Conservation (phyloP, 73 alveolate genomes). For the Diophrys sp. region DNA sequence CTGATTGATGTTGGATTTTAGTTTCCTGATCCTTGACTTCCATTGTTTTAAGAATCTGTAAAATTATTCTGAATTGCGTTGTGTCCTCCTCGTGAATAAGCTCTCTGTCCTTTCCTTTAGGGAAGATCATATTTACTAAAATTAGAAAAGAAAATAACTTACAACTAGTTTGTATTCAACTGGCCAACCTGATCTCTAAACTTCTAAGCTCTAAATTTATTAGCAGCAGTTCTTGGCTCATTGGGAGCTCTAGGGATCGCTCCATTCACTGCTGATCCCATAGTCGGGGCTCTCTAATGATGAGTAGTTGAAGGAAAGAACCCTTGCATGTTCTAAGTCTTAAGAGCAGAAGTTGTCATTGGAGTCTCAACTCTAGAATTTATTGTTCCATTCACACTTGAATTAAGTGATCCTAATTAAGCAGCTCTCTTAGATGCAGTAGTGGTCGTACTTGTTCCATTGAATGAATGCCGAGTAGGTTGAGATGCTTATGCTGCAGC, state of each 20-base stretch:
- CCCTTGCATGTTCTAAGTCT: too few species aligned
- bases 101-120: neutral
- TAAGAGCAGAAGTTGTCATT: too few species aligned
- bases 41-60: neutral
- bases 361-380: neutral
- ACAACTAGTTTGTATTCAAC: neutral
- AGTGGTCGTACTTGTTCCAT: neutral
- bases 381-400: neutral
- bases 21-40: neutral
- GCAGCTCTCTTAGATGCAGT: neutral
- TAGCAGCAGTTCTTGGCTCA: neutral
- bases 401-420: neutral
- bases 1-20: conserved; percentile 4
- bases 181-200: neutral
- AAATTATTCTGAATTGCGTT: neutral
- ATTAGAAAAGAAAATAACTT: neutral
- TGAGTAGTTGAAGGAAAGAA: too few species aligned
- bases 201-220: neutral
- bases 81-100: neutral
- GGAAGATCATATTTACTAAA: neutral
- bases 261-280: too few species aligned
- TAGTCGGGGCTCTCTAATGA: too few species aligned
- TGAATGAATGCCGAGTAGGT: neutral
- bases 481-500: too few species aligned
- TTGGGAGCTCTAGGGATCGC: neutral